Evolutionary conservation across 345 rosid genomes (phyloP), one percentile per base, ranked within the genome.

Genomic region (Carallia brachiata): DNA sequence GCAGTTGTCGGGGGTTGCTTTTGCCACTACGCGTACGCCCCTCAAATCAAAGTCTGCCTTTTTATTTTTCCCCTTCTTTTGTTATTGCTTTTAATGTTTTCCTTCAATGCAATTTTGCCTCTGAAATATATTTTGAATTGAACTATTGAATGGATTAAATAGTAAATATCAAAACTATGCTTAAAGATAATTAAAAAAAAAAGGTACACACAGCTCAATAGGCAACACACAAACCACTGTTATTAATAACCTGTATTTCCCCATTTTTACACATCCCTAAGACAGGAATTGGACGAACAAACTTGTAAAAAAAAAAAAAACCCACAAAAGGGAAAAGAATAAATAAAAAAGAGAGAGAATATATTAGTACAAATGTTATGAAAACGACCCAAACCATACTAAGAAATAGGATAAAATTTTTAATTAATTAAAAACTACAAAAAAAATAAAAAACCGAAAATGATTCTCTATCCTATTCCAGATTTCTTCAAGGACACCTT

Each of bases 221-320:
- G 23, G 27, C 6, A 0, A 19, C 55, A 70, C 71, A 72, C 71
- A 59, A 57, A 19, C 61, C 61, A 68, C 23, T 79, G 70, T 68
- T 62, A 80, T 82, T 74, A 70, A 77, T 76, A 79, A 62, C 44
- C 71, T 62, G 84, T 71, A 75, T 72, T 62, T 73, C 58, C 82
- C 67, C 67, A 18, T 66, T 63, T 44, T 44, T 12, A 0, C 50
- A 44, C 16, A 44, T 44, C 3, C 13, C 13, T 12, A 9, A 40
- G 47, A 40, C 47, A 40, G 17, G 12, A 44, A 44, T 44, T 44
- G 50, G 50, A 44, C 50, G 16, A 44, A 44, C 50, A 44, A 44
- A 44, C 50, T 44, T 44, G 50, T 58, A 61, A 68, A 69, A 61
- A 55, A 36, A 36, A 59, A 13, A 18, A 47, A 60, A 40, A 53